These are phyloP conservation scores for Malus sylvestris DNA, from an alignment of 306 rosid species.

Conservation along the genomic window DNA sequence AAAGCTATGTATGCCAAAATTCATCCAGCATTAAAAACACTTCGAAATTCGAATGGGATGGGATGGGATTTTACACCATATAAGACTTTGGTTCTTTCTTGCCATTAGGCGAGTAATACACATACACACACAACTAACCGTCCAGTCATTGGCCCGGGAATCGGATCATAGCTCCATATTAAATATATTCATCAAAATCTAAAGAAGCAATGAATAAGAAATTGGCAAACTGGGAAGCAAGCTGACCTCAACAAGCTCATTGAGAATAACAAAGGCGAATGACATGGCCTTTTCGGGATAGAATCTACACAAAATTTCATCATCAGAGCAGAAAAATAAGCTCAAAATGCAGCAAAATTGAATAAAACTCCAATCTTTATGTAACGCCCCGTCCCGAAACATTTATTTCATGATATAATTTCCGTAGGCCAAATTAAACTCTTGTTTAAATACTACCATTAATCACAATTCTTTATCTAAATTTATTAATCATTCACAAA, in stretches of 20 bases:
- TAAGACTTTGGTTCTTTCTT: background rate
- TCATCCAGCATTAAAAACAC: background rate
- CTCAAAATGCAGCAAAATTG: slow-evolving; percentile 10
- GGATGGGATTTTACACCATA: background rate
- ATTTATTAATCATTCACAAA: too few relatives aligned
- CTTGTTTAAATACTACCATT: too few relatives aligned
- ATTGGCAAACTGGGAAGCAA: slow-evolving; percentile 1
- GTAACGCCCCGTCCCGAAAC: too few relatives aligned
- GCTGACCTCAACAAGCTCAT: slow-evolving; percentile 87
- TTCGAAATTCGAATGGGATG: background rate
- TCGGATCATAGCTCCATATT: slow-evolving; percentile 2
- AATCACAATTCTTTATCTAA: too few relatives aligned
- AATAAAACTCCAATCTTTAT: too few relatives aligned
- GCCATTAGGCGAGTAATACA: background rate
- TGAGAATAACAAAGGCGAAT: slow-evolving; percentile 63
- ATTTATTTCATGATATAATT: too few relatives aligned
- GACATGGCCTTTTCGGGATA: slow-evolving; percentile 65
- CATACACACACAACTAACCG: background rate
- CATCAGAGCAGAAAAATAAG: slow-evolving; percentile 26
- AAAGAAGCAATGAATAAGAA: slow-evolving; percentile 4
- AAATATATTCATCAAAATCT: slow-evolving; percentile 13
- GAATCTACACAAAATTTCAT: slow-evolving; percentile 47
- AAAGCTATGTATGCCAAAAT: slow-evolving; percentile 1
- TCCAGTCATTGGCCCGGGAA: background rate
- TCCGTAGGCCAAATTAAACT: too few relatives aligned